Evolutionary conservation across 176 grass and related monocot genomes (phyloP), one percentile per base, ranked within the genome.

Genomic region (Juncus effusus): DNA sequence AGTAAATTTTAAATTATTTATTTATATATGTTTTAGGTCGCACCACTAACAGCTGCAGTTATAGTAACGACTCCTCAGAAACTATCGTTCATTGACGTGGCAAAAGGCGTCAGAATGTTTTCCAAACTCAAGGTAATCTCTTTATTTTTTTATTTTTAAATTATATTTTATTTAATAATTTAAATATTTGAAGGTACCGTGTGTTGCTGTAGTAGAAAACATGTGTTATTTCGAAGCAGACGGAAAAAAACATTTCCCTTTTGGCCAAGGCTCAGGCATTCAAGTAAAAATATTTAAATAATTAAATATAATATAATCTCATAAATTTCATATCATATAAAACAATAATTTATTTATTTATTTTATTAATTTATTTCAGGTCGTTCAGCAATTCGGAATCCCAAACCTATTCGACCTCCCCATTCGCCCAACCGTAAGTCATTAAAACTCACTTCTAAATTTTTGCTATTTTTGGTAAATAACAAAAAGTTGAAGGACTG

Each of bases 191-290:
- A 76, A 97, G 93, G 88, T 97, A 67, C 93, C 93, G 36, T 97
- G 93, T 40, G 66, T 97, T 74, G 93, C 88, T 42, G 93, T 97
- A 73, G 93, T 97, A 68, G 88, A 97, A 80, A 97, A 97, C 75
- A 92, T 97, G 93, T 97, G 93, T 77, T 97, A 97, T 78, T 92
- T 97, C 54, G 93, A 92, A 84, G 93, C 93, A 77, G 93, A 97
- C 28, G 82, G 69, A 58, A 97, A 97, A 54, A 84, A 82, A 64
- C 82, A 84, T 65, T 86, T 89, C 73, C 93, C 93, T 56, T 97
- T 97, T 72, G 93, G 93, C 38, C 67, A 86, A 77, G 93, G 93
- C 68, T 97, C 93, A 70, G 88, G 93, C 72, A 62, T 69, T 80
- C 93, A 97, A 82, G 93, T 63, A 96, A 80, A 87, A 28, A 28